Evolutionary conservation across 1,284 basidiomycete species (phyloP), one percentile per base, ranked within the genome.

Genomic region (Crucibulum parvulum): DNA sequence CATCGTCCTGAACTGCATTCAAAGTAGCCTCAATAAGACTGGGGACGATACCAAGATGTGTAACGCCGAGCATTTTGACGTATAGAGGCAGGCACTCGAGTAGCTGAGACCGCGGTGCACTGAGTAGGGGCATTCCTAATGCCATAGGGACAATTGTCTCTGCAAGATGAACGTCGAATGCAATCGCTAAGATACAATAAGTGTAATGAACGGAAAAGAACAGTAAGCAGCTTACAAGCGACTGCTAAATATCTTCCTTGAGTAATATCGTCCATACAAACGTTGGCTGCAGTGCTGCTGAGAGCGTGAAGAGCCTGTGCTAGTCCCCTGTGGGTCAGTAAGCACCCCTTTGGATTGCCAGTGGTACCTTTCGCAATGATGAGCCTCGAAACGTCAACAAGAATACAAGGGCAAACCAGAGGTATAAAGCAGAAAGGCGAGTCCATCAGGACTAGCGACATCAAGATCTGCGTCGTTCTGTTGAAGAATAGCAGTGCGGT

Each of bases 261-360:
- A 16, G 64, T 63, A 31, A 78, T 66, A 51, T 81, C 68, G 5
- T 75, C 59, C 69, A 78, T 76, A 31, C 69, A 69, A 38, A 78
- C 77, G 31, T 75, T 63, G 8, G 78, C 74, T n/a, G 79, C 66
- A 18, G 78, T 75, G 46, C 69, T 76, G 56, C 77, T 76, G 36
- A 85, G 64, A 15, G 81, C 78, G 52, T 78, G 63, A 24, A 82
- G 78, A 3, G 81, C 84, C 65, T 81, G 78, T 15, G 73, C 66
- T 13, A 85, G 71, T 9, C 83, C 82, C 10, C 69, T 60, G 47
- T 85, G 79, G 11, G 81, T 84, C 37, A 84, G 65, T n/a, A 86
- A 69, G 66, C 85, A 86, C n/a, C 84, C 84, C 64, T 86, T 86
- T 1, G 84, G 84, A 46, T 77, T 83, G 37, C 85, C 84, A 2